Conservation (phyloP, 176 grass and related monocot species). For the Olyra latifolia region DNA sequence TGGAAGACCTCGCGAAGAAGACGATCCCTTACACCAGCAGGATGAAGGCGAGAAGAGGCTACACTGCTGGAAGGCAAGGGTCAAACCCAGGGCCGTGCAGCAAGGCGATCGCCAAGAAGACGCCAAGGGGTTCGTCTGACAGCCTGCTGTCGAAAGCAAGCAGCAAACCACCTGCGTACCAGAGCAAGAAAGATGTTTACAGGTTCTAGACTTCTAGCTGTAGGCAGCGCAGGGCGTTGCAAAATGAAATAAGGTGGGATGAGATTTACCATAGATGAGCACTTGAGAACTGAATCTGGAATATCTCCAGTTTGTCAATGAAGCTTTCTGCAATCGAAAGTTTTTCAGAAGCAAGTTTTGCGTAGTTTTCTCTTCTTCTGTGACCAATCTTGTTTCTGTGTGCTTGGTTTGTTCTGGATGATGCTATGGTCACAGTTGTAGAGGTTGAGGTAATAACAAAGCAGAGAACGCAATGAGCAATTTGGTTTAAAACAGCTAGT, state of each 20-base stretch:
- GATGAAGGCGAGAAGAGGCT: conserved; percentile 35
- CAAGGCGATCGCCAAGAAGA: conserved; percentile 55
- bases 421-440: background rate
- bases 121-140: conserved; percentile 19
- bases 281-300: background rate
- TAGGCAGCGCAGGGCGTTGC: background rate
- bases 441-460: background rate
- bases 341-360: background rate
- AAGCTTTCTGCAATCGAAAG: background rate
- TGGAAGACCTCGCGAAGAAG: conserved; percentile 58
- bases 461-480: too few relatives aligned
- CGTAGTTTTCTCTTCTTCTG: background rate
- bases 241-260: background rate
- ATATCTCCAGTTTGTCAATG: background rate
- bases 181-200: conserved; percentile 20
- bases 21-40: conserved; percentile 31
- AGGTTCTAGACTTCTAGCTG: conserved; percentile 14
- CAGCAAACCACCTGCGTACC: conserved; percentile 21
- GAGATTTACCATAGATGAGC: conserved; percentile 1
- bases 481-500: too few relatives aligned
- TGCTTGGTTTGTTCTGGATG: background rate
- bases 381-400: background rate
- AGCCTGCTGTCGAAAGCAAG: conserved; percentile 22
- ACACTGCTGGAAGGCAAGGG: conserved; percentile 30
- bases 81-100: conserved; percentile 24